Percentiles rank a stretch among this genome's conserved stretches.
These are phyloP conservation scores for Acrodontium crateriforme DNA, from an alignment of 2,329 filamentous ascomycete genomes.

Conservation along the genomic window DNA sequence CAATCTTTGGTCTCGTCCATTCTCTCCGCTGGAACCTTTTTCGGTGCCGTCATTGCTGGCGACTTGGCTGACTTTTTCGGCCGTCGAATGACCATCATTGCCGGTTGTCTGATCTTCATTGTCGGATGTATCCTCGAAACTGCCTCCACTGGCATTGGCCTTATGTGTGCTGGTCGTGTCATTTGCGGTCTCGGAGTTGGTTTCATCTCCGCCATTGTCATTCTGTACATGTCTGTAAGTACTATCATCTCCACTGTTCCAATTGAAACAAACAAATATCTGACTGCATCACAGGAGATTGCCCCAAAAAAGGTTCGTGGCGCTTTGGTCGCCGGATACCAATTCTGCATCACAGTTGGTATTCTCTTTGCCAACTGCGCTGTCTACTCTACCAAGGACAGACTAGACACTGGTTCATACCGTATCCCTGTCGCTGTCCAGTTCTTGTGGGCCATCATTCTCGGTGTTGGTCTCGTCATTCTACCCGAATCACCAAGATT, in stretches of 20 bases:
- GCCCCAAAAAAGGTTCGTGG: constrained; percentile 57
- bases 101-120: constrained; percentile 47
- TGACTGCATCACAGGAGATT: too few species aligned
- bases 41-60: constrained; percentile 47
- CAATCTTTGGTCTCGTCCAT: constrained; percentile 58
- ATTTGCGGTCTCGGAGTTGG: constrained; percentile 64
- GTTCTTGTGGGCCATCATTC: constrained; percentile 66
- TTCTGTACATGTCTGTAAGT: constrained; percentile 33
- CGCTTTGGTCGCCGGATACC: constrained; percentile 65
- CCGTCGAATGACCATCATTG: constrained; percentile 49
- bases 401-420: constrained; percentile 52
- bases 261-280: too few species aligned
- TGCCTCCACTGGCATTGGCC: constrained; percentile 43
- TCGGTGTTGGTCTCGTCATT: constrained; percentile 55
- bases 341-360: constrained; percentile 72
- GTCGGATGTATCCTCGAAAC: constrained; percentile 44
- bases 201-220: constrained; percentile 50
- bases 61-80: constrained; percentile 52
- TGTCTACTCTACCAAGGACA: constrained; percentile 55
- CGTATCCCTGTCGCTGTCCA: constrained; percentile 71
- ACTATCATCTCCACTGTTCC: too few species aligned
- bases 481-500: constrained; percentile 77
- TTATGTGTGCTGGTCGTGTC: constrained; percentile 59
- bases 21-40: constrained; percentile 65
- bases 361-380: constrained; percentile 62